Evolutionary conservation across 208 protist genomes (phyloP).

Genomic region (Naegleria fowleri): DNA sequence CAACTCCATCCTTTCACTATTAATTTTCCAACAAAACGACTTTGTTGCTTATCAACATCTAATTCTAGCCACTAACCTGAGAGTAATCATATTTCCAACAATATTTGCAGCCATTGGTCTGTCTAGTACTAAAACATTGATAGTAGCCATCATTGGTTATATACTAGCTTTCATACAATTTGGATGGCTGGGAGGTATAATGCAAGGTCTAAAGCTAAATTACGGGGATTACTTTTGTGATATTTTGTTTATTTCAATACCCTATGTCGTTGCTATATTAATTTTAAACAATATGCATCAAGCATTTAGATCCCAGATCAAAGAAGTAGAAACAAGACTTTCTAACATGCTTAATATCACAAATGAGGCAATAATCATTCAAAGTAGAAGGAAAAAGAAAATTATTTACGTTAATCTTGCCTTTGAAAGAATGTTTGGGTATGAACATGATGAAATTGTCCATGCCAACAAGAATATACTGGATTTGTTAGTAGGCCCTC

Average conservation of each 20-base stretch:
- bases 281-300: not conserved
- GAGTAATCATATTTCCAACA: not conserved
- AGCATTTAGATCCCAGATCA: not conserved
- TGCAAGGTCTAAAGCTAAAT: not conserved
- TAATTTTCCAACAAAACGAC: not conserved
- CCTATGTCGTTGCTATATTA: not conserved
- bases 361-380: slow-evolving; percentile 10
- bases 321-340: not conserved
- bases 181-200: not conserved
- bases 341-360: not conserved
- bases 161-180: not conserved
- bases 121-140: too few species aligned
- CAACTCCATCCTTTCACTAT: not conserved
- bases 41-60: not conserved
- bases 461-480: not conserved
- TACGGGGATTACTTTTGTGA: not conserved
- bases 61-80: not conserved
- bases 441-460: not conserved
- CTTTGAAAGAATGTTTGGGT: slow-evolving; percentile 22
- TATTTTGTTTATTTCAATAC: not conserved
- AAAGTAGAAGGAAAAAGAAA: not conserved
- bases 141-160: not conserved
- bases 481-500: not conserved
- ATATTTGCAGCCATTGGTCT: not conserved
- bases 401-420: slow-evolving; percentile 11